Evolutionary conservation across 306 rosid genomes (phyloP), one percentile per base, ranked within the genome.

Genomic region (Albizia julibrissin): DNA sequence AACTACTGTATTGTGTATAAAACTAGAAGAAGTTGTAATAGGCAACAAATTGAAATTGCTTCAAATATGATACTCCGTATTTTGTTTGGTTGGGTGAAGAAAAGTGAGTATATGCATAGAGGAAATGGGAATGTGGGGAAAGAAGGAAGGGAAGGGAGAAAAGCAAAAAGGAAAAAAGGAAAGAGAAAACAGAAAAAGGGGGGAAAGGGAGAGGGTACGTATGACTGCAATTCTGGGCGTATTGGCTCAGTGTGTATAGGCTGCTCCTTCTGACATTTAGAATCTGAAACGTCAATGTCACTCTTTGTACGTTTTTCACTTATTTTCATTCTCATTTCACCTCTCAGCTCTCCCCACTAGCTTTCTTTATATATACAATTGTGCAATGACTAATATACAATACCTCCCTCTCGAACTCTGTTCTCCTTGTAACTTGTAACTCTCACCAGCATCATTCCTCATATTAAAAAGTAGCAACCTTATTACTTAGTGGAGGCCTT

Each of bases 231-330:
- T 69, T 69, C 14, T n/a, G 37, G 52, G 74, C 44, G 52, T n/a
- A 69, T 40, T 10, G 72, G 27, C n/a, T 46, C 47, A 68, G 47
- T 19, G 47, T 68, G 72, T 21, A 58, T 22, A 37, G 19, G 2
- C 75, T 71, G 40, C 82, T 29, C 0, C 9, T 72, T 83, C 92
- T 95, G 97, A 92, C 97, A 80, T 79, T 88, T 47, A 93, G 99
- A 95, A 93, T 95, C 94, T 91, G 99, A 95, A 88, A 95, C 89
- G 98, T 95, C 99, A 91, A 92, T 80, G 79, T 91, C 92, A 91
- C 68, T 89, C 12, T 61, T 61, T 61, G 67, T 61, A 61, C 84
- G 92, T 85, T 89, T 90, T 95, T 93, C 83, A 87, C 77, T 75
- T 85, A 86, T 84, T 84, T 86, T 81, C 90, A 81, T 74, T 87